These are phyloP conservation scores for Globisporangium spiculum DNA, from an alignment of 352 stramenopile genomes.

Conservation along the genomic window DNA sequence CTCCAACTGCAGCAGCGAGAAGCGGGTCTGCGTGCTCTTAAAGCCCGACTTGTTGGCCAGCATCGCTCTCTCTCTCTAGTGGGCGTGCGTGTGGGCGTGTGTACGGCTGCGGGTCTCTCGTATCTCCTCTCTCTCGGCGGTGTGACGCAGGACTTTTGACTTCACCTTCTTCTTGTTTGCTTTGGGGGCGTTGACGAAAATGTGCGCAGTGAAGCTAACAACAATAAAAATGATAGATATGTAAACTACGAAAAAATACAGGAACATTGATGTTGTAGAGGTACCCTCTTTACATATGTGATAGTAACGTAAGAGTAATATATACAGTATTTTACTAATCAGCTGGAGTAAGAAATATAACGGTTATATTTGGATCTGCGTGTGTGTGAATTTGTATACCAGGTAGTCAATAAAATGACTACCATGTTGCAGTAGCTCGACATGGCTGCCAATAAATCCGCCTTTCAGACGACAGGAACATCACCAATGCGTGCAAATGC, in stretches of 20 bases:
- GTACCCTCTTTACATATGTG: no score
- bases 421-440: no score
- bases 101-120: not conserved
- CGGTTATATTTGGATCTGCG: no score
- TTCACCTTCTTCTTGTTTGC: not conserved
- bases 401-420: no score
- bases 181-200: not conserved
- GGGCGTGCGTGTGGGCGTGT: no score
- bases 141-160: not conserved
- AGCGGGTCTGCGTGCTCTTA: constrained; percentile 49
- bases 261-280: no score
- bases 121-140: not conserved
- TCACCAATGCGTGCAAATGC: constrained; percentile 57
- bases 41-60: constrained; percentile 20
- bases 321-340: no score
- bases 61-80: constrained; percentile 6
- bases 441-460: no score
- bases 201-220: not conserved
- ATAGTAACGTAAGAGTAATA: no score
- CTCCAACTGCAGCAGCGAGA: constrained; percentile 93
- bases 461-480: not conserved
- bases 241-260: no score
- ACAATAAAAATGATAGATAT: not conserved
- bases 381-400: no score
- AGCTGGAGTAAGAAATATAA: no score